phyloP scores from a whole-genome alignment of 139 green algal species.

The Picochlorum sp. region DNA sequence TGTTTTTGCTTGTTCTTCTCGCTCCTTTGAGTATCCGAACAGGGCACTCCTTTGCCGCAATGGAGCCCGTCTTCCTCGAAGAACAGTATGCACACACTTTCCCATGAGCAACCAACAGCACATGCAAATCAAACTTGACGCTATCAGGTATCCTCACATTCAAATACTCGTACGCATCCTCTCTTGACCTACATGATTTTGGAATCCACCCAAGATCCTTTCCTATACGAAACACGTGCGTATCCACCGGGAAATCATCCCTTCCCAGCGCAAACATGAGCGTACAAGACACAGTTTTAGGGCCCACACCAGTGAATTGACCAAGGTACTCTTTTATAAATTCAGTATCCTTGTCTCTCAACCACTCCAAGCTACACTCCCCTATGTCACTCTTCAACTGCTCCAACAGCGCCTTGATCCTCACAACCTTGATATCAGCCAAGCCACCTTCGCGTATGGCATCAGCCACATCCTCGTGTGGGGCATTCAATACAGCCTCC shows the following conservation, averaged over 20 bases:
- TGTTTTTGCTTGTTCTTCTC: too few species aligned
- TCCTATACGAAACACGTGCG: constrained; percentile 57
- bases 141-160: constrained; percentile 52
- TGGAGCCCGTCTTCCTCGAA: too few species aligned
- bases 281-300: constrained; percentile 62
- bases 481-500: constrained; percentile 24
- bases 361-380: constrained; percentile 46
- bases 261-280: constrained; percentile 58
- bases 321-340: constrained; percentile 40
- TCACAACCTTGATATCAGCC: constrained; percentile 55
- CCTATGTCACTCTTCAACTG: constrained; percentile 42
- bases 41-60: too few species aligned
- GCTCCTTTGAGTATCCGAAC: too few species aligned
- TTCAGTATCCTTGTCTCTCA: constrained; percentile 33
- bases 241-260: constrained; percentile 67
- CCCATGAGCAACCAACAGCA: constrained; percentile 67
- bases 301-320: constrained; percentile 57
- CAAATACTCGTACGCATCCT: constrained; percentile 62
- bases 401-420: constrained; percentile 57
- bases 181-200: constrained; percentile 30
- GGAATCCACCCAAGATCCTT: constrained; percentile 51
- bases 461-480: constrained; percentile 15
- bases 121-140: constrained; percentile 59
- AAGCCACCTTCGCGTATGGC: constrained; percentile 17
- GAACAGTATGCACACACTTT: constrained; percentile 40